These are phyloP conservation scores for Aspergillus versicolor DNA, from an alignment of 2,329 filamentous ascomycete species.

Conservation along the genomic window DNA sequence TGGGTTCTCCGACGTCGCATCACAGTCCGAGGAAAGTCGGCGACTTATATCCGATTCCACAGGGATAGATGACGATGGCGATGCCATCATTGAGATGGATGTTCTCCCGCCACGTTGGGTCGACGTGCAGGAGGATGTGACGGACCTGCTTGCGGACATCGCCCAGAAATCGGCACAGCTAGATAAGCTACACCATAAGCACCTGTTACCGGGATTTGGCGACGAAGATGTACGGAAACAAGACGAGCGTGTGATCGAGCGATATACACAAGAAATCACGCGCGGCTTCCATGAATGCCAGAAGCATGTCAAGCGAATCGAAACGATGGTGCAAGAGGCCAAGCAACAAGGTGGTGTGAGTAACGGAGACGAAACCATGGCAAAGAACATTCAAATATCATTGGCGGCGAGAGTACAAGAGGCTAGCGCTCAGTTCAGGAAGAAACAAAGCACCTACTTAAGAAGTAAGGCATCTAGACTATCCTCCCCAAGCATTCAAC, in stretches of 20 bases:
- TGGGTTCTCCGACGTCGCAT: conserved; percentile 62
- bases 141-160: conserved; percentile 76
- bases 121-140: conserved; percentile 90
- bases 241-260: conserved; percentile 89
- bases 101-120: conserved; percentile 92
- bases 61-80: conserved; percentile 74
- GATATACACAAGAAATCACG: conserved; percentile 86
- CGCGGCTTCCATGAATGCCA: conserved; percentile 87
- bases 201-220: conserved; percentile 93
- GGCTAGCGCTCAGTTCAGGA: conserved; percentile 85
- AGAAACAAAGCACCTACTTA: conserved; percentile 94
- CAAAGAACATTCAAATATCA: conserved; percentile 90
- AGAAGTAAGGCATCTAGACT: conserved; percentile 64
- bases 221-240: conserved; percentile 85
- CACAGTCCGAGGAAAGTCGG: conserved; percentile 66
- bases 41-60: conserved; percentile 80
- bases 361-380: conserved; percentile 90
- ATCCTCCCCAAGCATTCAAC: conserved; percentile 13
- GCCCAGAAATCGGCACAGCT: conserved; percentile 79
- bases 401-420: conserved; percentile 87
- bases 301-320: conserved; percentile 80
- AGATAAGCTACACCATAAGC: conserved; percentile 93
- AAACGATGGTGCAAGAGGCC: conserved; percentile 80
- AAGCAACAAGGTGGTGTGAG: conserved; percentile 69
- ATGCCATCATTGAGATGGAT: conserved; percentile 98